Conservation (phyloP, 192 early-diverging fungal species). For the Rhizophagus clarus region DNA sequence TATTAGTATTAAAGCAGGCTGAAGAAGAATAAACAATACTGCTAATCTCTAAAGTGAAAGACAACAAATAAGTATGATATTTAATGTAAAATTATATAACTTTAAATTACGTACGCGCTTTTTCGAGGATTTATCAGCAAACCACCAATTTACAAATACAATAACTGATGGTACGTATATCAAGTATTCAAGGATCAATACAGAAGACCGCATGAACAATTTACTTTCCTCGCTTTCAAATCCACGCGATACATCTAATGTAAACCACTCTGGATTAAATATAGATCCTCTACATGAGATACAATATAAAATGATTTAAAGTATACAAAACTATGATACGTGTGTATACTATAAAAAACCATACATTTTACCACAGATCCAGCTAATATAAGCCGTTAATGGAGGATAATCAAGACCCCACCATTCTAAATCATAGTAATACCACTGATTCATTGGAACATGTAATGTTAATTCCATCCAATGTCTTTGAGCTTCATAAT, state of each 20-base stretch:
- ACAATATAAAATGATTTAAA: constrained; percentile 4
- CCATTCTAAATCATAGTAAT: constrained; percentile 83
- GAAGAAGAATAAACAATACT: constrained; percentile 67
- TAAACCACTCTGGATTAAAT: constrained; percentile 86
- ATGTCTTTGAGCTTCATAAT: constrained; percentile 98
- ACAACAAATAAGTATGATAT: background rate
- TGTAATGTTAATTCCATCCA: constrained; percentile 96
- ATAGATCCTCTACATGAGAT: constrained; percentile 56
- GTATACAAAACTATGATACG: background rate
- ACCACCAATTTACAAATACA: constrained; percentile 61
- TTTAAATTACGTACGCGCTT: background rate
- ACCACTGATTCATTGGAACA: constrained; percentile 81
- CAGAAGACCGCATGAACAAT: constrained; percentile 89
- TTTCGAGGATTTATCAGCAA: constrained; percentile 38
- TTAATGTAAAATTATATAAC: background rate
- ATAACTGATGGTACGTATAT: constrained; percentile 79
- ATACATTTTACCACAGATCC: constrained; percentile 81
- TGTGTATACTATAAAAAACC: background rate
- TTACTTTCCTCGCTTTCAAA: constrained; percentile 72
- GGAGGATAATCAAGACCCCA: constrained; percentile 99
- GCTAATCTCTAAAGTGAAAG: background rate
- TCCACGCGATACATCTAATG: constrained; percentile 83
- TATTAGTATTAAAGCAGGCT: constrained; percentile 88
- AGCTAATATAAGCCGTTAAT: constrained; percentile 91
- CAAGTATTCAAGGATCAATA: constrained; percentile 71